Conservation (phyloP, 257 asterid species). For the Przewalskia tangutica region DNA sequence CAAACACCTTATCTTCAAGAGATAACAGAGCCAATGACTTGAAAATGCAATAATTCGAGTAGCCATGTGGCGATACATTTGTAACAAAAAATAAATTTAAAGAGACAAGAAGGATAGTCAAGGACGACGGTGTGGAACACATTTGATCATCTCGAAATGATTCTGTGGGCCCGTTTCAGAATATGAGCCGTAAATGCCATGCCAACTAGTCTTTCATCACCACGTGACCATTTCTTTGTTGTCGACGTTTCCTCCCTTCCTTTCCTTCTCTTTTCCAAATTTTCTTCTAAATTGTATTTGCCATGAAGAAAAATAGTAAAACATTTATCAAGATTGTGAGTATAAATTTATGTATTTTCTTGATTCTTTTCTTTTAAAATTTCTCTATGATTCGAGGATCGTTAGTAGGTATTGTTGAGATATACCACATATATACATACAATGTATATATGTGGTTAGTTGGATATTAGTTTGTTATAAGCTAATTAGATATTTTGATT, state of each 20-base stretch:
- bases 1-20: neutral
- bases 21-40: neutral
- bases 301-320: neutral
- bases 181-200: neutral
- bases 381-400: too few relatives aligned
- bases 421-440: too few relatives aligned
- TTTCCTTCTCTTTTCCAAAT: neutral
- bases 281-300: neutral
- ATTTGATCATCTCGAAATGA: neutral
- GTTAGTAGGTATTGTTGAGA: too few relatives aligned
- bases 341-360: too few relatives aligned
- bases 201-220: neutral
- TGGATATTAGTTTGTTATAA: too few relatives aligned
- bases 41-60: neutral
- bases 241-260: neutral
- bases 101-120: neutral
- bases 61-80: neutral
- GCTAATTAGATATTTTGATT: too few relatives aligned
- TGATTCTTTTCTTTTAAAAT: too few relatives aligned
- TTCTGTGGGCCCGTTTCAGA: conserved; percentile 9
- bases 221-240: conserved; percentile 1
- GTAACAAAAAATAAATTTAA: neutral
- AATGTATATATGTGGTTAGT: too few relatives aligned
- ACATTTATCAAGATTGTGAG: too few relatives aligned
- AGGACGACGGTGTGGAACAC: conserved; percentile 1